Percentiles rank a stretch among this genome's conserved stretches.
Conservation (phyloP, 352 stramenopile genomes). For the Phytophthora quininea region DNA sequence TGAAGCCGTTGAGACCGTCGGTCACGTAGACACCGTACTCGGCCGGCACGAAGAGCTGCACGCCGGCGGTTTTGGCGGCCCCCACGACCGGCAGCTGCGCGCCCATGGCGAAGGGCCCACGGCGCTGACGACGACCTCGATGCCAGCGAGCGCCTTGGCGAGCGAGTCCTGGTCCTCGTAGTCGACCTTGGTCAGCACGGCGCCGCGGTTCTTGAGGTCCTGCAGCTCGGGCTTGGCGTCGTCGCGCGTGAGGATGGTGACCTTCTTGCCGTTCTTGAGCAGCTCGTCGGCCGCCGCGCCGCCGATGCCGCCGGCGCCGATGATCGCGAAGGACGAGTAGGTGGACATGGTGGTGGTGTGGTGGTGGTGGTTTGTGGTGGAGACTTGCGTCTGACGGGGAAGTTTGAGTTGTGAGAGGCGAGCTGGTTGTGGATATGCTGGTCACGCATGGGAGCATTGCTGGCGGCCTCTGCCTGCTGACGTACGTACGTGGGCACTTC, state of each 20-base stretch:
- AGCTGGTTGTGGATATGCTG: background rate
- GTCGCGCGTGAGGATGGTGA: constrained; percentile 22
- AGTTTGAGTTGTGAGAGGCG: constrained; percentile 4
- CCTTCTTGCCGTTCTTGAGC: constrained; percentile 23
- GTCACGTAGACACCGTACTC: constrained; percentile 16
- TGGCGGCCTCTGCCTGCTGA: too few species aligned
- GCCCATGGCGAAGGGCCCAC: constrained; percentile 2
- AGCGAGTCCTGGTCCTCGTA: constrained; percentile 8
- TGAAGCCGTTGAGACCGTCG: constrained; percentile 5
- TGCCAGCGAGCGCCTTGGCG: constrained; percentile 3
- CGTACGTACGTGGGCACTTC: background rate
- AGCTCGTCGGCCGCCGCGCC: constrained; percentile 16
- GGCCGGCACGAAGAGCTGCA: constrained; percentile 18
- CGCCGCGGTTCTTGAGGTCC: constrained; percentile 15
- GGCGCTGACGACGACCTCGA: constrained; percentile 2
- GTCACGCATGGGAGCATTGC: too few species aligned
- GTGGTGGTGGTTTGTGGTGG: background rate
- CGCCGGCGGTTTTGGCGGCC: constrained; percentile 14
- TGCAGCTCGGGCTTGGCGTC: constrained; percentile 12
- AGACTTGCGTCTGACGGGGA: background rate
- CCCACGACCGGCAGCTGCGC: background rate
- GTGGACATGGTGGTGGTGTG: constrained; percentile 4
- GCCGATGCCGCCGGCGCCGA: constrained; percentile 28
- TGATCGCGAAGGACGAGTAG: constrained; percentile 20
- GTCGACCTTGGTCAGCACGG: constrained; percentile 2